Percentiles rank a stretch among this genome's conserved stretches.
Evolutionary conservation across 108 stramenopile genomes (phyloP).

Genomic region (Nitzschia sp.): DNA sequence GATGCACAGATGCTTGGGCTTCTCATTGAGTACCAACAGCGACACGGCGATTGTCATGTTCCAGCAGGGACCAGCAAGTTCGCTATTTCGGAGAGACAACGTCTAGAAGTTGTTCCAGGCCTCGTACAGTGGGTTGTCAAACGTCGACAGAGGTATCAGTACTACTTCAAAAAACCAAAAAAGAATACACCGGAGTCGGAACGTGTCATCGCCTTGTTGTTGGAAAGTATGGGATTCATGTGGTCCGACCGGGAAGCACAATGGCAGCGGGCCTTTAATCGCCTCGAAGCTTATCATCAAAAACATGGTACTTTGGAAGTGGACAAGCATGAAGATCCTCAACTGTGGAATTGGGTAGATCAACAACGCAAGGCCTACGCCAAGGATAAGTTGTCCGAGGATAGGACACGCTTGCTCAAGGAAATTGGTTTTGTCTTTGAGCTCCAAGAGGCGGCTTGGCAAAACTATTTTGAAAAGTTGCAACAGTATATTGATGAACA

Average conservation of each 20-base stretch:
- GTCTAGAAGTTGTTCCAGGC: constrained; percentile 15
- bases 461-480: constrained; percentile 34
- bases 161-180: background rate
- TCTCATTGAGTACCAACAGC: constrained; percentile 36
- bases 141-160: constrained; percentile 26
- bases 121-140: constrained; percentile 32
- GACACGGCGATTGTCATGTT: constrained; percentile 40
- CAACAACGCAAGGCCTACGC: constrained; percentile 37
- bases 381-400: constrained; percentile 21
- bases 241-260: constrained; percentile 33
- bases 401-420: constrained; percentile 19
- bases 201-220: constrained; percentile 8
- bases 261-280: constrained; percentile 34
- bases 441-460: constrained; percentile 22
- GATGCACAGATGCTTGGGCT: constrained; percentile 23
- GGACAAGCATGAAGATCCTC: constrained; percentile 18
- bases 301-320: constrained; percentile 12
- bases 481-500: constrained; percentile 37
- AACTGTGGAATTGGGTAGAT: constrained; percentile 31
- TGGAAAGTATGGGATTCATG: constrained; percentile 43
- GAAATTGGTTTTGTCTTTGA: constrained; percentile 39
- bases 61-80: constrained; percentile 25
- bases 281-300: constrained; percentile 5
- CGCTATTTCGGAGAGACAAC: constrained; percentile 10
- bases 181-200: constrained; percentile 1